Evolutionary conservation across 2,329 filamentous ascomycete genomes (phyloP).

Genomic region (Fusarium subtropicale): DNA sequence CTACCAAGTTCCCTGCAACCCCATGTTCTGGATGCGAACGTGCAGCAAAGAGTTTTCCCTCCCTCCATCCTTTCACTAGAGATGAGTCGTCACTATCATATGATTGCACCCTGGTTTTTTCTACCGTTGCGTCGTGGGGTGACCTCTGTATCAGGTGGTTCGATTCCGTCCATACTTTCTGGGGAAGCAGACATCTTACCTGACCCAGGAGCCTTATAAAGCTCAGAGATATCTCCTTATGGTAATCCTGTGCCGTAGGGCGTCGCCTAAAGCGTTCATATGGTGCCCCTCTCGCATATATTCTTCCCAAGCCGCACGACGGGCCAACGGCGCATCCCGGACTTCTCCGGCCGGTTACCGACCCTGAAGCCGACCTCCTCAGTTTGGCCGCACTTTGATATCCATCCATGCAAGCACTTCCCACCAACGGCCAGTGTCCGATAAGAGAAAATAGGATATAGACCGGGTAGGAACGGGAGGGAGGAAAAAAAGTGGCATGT

Average conservation of each 20-base stretch:
- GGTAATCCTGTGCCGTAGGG: slow-evolving; percentile 27
- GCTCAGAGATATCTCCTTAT: slow-evolving; percentile 33
- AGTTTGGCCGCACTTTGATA: slow-evolving; percentile 4
- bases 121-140: slow-evolving; percentile 35
- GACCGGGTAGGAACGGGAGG: slow-evolving; percentile 32
- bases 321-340: slow-evolving; percentile 44
- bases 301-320: slow-evolving; percentile 39
- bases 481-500: slow-evolving; percentile 14
- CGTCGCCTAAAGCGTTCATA: slow-evolving; percentile 23
- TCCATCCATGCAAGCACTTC: slow-evolving; percentile 35
- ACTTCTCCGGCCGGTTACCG: slow-evolving; percentile 27
- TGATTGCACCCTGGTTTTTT: slow-evolving; percentile 34
- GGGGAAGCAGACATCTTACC: slow-evolving; percentile 38
- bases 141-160: slow-evolving; percentile 45
- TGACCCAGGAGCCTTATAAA: slow-evolving; percentile 25
- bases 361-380: slow-evolving; percentile 25
- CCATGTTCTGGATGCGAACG: slow-evolving; percentile 32
- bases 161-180: slow-evolving; percentile 45
- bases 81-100: slow-evolving; percentile 41
- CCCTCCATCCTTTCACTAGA: slow-evolving; percentile 20
- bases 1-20: slow-evolving; percentile 17
- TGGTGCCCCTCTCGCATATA: slow-evolving; percentile 2
- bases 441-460: slow-evolving; percentile 16
- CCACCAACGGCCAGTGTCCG: slow-evolving; percentile 16
- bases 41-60: slow-evolving; percentile 21